Evolutionary conservation across 2,329 filamentous ascomycete genomes (phyloP).

Genomic region (Metarhizium robertsii): DNA sequence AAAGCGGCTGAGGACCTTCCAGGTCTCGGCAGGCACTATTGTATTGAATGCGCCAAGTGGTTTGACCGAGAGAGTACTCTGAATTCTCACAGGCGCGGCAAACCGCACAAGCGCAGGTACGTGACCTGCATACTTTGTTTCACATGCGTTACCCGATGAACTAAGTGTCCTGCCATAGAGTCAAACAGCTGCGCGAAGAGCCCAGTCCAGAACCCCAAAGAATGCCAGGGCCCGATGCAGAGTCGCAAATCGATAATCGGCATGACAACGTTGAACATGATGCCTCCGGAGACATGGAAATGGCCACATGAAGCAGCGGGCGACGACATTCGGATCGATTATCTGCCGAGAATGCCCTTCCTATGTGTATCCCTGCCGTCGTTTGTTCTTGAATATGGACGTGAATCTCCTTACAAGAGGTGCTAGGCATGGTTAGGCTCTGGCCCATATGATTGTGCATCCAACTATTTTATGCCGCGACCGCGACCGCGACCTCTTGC

Average conservation of each 20-base stretch:
- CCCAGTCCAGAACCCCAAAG: slow-evolving; percentile 82
- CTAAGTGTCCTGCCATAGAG: slow-evolving; percentile 34
- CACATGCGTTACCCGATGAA: background rate
- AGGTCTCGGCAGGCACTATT: slow-evolving; percentile 78
- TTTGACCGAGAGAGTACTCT: slow-evolving; percentile 80
- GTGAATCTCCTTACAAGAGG: background rate
- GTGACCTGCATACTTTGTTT: background rate
- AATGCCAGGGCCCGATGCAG: slow-evolving; percentile 72
- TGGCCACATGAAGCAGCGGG: slow-evolving; percentile 14
- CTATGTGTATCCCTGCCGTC: background rate
- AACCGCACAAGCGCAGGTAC: slow-evolving; percentile 82
- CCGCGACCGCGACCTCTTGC: slow-evolving; percentile 30
- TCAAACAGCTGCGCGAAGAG: slow-evolving; percentile 74
- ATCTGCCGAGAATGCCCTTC: background rate
- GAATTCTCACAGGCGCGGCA: slow-evolving; percentile 68
- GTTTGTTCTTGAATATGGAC: background rate
- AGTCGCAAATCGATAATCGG: slow-evolving; percentile 59
- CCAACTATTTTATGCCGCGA: slow-evolving; percentile 33
- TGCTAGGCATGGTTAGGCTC: background rate
- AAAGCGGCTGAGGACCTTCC: slow-evolving; percentile 83
- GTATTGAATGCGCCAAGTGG: slow-evolving; percentile 90
- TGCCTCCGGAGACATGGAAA: slow-evolving; percentile 21
- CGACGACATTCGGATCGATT: background rate
- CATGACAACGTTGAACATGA: background rate
- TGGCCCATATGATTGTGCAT: background rate